Evolutionary conservation across 768 basidiomycete species (phyloP).

Genomic region (Gymnopilus dilepis): DNA sequence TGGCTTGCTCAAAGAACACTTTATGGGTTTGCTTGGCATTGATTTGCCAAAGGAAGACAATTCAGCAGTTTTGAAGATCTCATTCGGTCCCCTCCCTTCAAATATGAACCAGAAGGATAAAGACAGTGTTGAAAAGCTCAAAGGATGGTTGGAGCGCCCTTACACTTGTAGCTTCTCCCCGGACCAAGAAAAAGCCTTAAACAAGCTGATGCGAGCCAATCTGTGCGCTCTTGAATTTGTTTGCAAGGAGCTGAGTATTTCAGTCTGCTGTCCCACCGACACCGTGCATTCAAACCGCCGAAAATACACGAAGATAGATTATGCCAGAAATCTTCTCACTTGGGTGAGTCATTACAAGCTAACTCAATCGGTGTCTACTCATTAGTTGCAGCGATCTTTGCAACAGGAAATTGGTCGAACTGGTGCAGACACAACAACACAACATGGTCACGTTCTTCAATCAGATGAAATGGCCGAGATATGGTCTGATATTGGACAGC

Average conservation of each 20-base stretch:
- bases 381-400: neutral
- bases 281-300: no score
- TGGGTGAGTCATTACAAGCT: neutral
- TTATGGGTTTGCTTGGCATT: slow-evolving; percentile 2
- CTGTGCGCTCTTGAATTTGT: neutral
- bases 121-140: neutral
- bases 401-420: neutral
- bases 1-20: slow-evolving; percentile 19
- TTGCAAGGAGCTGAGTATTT: neutral
- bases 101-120: neutral
- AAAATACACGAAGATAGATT: neutral
- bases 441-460: neutral
- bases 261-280: no score
- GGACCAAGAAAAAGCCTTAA: neutral
- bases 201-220: neutral
- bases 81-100: neutral
- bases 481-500: slow-evolving; percentile 23
- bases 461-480: slow-evolving; percentile 23
- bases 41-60: neutral
- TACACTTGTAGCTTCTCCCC: neutral
- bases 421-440: neutral
- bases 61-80: neutral
- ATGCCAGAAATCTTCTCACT: neutral
- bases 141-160: neutral
- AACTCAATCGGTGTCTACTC: neutral